Conservation (phyloP, 495 filamentous ascomycete species). For the Aspergillus avenaceus region DNA sequence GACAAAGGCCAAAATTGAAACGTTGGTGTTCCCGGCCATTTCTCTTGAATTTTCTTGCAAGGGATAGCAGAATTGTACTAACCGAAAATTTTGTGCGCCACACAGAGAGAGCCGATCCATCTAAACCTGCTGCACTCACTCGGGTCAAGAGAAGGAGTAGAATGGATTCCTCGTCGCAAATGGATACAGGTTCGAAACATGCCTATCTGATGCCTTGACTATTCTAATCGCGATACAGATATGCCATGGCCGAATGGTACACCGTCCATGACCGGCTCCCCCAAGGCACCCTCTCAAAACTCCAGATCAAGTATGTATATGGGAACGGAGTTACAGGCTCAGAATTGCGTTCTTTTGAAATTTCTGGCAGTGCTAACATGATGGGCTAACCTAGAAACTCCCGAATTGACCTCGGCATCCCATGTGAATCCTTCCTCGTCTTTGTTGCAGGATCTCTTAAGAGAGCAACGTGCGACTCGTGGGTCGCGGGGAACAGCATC, state of each 20-base stretch:
- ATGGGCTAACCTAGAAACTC: slow-evolving; percentile 19
- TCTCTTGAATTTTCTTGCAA: slow-evolving; percentile 5
- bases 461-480: slow-evolving; percentile 44
- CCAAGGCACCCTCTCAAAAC: slow-evolving; percentile 2
- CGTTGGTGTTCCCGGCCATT: slow-evolving; percentile 18
- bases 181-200: slow-evolving; percentile 14
- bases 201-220: not conserved
- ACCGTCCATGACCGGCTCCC: slow-evolving; percentile 20
- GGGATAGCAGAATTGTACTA: slow-evolving; percentile 3
- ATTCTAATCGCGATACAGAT: slow-evolving; percentile 18
- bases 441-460: slow-evolving; percentile 43
- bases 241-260: slow-evolving; percentile 35
- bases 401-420: slow-evolving; percentile 24
- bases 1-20: slow-evolving; percentile 15
- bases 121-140: slow-evolving; percentile 30
- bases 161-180: slow-evolving; percentile 36
- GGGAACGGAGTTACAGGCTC: no score
- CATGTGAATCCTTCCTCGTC: slow-evolving; percentile 43
- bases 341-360: not conserved
- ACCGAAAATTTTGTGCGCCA: slow-evolving; percentile 4
- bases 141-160: slow-evolving; percentile 34
- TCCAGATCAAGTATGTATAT: slow-evolving; percentile 6
- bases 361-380: slow-evolving; percentile 9
- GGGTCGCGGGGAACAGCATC: slow-evolving; percentile 24
- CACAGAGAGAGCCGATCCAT: slow-evolving; percentile 23